Percentiles rank a stretch among this genome's conserved stretches.
Evolutionary conservation across 441 rosid species (phyloP).

Genomic region (Biscutella laevigata): DNA sequence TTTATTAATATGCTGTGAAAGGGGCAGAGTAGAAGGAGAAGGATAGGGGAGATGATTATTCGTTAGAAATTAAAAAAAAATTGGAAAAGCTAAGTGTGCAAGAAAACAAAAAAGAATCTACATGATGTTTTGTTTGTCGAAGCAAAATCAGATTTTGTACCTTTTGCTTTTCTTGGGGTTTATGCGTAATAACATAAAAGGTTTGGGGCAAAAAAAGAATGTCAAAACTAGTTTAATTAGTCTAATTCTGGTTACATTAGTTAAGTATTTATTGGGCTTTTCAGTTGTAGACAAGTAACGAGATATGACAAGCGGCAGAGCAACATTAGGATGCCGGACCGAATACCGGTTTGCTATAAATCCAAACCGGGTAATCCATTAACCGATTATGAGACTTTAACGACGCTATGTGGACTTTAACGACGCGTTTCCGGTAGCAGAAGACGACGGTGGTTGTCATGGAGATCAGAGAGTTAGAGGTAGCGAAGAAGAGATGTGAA

Average conservation of each 20-base stretch:
- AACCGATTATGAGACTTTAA: background rate
- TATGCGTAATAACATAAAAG: conserved; percentile 18
- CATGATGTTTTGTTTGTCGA: conserved; percentile 2
- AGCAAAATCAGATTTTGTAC: conserved; percentile 22
- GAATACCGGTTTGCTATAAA: background rate
- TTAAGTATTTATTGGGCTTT: too few relatives aligned
- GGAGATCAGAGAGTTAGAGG: conserved; percentile 33
- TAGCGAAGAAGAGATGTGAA: conserved; percentile 47
- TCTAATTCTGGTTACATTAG: too few relatives aligned
- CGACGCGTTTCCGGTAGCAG: background rate
- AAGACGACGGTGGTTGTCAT: conserved; percentile 4
- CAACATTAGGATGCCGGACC: background rate
- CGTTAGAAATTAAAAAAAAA: conserved; percentile 14
- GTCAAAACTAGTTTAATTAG: too few relatives aligned
- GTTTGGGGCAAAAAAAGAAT: conserved; percentile 1
- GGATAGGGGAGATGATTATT: conserved; percentile 28
- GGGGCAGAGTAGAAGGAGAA: conserved; percentile 20
- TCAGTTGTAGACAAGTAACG: background rate
- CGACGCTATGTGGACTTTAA: background rate
- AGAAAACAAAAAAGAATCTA: conserved; percentile 21
- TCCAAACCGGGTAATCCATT: background rate
- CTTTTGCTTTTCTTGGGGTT: conserved; percentile 16
- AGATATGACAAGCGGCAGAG: background rate
- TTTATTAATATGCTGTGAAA: conserved; percentile 3
- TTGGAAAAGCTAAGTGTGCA: conserved; percentile 23